Percentiles rank a stretch among this genome's conserved stretches.
These are phyloP conservation scores for Ophiostoma piceae DNA, from an alignment of 2,329 filamentous ascomycete species.

Conservation along the genomic window DNA sequence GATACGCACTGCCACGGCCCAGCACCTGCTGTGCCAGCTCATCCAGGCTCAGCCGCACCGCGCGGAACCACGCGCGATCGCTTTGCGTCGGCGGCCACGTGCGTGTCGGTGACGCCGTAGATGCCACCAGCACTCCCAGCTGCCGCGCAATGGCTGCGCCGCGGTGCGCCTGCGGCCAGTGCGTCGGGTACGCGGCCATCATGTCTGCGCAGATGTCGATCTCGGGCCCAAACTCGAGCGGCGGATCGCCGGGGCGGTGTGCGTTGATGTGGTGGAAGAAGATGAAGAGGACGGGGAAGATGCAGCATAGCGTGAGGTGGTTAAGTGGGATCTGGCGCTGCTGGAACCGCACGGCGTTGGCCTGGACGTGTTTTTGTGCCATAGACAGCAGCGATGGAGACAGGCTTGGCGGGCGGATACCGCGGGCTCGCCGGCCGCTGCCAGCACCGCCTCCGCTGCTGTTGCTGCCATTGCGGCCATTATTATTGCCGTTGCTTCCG, in stretches of 20 bases:
- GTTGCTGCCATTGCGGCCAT: background rate
- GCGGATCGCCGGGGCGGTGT: slow-evolving; percentile 11
- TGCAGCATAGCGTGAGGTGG: slow-evolving; percentile 39
- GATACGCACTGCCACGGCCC: slow-evolving; percentile 13
- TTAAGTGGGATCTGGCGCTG: slow-evolving; percentile 43
- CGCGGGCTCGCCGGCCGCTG: background rate
- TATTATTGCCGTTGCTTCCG: background rate
- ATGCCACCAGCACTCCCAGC: slow-evolving; percentile 1
- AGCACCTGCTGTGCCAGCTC: slow-evolving; percentile 15
- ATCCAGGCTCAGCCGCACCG: background rate
- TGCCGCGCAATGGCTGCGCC: slow-evolving; percentile 7
- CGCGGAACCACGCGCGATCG: slow-evolving; percentile 8
- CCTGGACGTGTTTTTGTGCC: slow-evolving; percentile 41
- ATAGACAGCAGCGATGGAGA: slow-evolving; percentile 34
- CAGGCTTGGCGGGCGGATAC: background rate
- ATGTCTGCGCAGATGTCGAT: slow-evolving; percentile 13
- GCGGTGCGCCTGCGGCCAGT: slow-evolving; percentile 14
- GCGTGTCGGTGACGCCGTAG: background rate
- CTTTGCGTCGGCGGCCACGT: background rate
- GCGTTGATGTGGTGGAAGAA: slow-evolving; percentile 15
- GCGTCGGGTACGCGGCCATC: slow-evolving; percentile 12
- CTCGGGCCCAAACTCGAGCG: slow-evolving; percentile 10
- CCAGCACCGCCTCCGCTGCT: background rate
- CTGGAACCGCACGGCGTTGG: slow-evolving; percentile 39
- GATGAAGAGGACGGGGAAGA: slow-evolving; percentile 34